phyloP scores from a whole-genome alignment of 164 flowering plant species.

The Chimonanthus salicifolius region DNA sequence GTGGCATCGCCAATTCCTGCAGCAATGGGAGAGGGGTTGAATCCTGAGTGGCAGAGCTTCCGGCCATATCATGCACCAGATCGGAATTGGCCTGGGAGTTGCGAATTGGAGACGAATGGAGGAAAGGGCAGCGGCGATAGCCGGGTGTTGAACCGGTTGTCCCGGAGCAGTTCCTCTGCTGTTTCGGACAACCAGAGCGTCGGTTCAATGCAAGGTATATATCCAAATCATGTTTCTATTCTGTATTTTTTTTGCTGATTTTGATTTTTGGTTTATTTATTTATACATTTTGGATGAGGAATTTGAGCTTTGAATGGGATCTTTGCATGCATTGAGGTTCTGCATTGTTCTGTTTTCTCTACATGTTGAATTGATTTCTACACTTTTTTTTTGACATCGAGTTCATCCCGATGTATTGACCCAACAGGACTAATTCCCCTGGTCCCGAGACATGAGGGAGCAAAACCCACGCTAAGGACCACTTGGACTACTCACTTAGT shows the following conservation, averaged over 20 bases:
- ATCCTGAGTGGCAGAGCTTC: conserved; percentile 5
- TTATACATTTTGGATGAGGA: too few relatives aligned
- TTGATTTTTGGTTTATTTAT: background rate
- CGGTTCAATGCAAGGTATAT: conserved; percentile 9
- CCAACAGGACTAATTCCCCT: too few relatives aligned
- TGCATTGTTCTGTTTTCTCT: too few relatives aligned
- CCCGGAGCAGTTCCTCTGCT: conserved; percentile 12
- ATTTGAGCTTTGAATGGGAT: background rate
- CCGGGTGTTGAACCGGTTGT: conserved; percentile 4
- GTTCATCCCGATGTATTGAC: too few relatives aligned
- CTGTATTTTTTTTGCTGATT: background rate
- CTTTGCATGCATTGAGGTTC: background rate
- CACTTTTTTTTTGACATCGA: too few relatives aligned
- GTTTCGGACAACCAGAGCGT: conserved; percentile 15
- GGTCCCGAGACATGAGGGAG: too few relatives aligned
- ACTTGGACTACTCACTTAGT: too few relatives aligned
- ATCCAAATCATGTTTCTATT: background rate
- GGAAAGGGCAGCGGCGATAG: background rate
- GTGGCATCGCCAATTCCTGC: background rate
- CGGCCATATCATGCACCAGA: conserved; percentile 5
- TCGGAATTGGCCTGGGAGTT: background rate
- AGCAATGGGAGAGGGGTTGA: background rate
- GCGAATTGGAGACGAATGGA: background rate
- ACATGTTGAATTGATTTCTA: too few relatives aligned
- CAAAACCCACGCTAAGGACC: too few relatives aligned